Evolutionary conservation across 1,139 yeast genomes (phyloP).

Genomic region (Geotrichum reessii): DNA sequence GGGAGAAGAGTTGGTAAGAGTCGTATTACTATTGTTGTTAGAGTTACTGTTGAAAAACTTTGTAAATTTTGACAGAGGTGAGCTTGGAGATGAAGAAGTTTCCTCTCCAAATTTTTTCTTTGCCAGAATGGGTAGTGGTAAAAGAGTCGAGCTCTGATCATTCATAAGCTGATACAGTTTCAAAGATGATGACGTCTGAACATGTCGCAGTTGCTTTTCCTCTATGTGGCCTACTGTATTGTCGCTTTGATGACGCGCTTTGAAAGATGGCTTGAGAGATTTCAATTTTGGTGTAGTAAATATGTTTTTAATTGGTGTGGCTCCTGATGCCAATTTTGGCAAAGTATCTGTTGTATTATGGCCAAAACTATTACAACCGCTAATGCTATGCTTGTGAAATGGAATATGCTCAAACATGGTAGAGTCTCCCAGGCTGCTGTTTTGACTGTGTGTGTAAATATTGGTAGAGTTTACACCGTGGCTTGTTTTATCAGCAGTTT

Average conservation of each 20-base stretch:
- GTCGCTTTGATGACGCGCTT: slow-evolving; percentile 13
- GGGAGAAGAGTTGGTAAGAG: background rate
- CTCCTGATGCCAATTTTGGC: background rate
- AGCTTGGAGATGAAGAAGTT: background rate
- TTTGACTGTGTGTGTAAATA: background rate
- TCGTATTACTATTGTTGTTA: background rate
- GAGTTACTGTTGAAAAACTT: background rate
- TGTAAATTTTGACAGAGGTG: background rate
- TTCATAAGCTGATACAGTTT: slow-evolving; percentile 3
- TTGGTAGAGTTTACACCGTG: background rate
- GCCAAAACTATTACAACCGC: background rate
- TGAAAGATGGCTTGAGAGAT: slow-evolving; percentile 5
- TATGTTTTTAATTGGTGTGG: background rate
- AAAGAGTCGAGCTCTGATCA: background rate
- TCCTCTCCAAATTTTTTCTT: background rate
- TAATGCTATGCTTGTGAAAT: background rate
- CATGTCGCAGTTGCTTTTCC: background rate
- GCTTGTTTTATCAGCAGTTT: background rate
- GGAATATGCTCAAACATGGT: background rate
- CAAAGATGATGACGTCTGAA: background rate
- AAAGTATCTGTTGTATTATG: background rate
- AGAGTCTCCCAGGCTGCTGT: background rate
- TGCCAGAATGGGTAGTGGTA: background rate
- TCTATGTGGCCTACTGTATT: background rate
- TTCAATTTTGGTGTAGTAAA: background rate